Base-by-base conservation (phyloP, 2,329 filamentous ascomycete genomes). In the Penicillium brevicompactum region DNA sequence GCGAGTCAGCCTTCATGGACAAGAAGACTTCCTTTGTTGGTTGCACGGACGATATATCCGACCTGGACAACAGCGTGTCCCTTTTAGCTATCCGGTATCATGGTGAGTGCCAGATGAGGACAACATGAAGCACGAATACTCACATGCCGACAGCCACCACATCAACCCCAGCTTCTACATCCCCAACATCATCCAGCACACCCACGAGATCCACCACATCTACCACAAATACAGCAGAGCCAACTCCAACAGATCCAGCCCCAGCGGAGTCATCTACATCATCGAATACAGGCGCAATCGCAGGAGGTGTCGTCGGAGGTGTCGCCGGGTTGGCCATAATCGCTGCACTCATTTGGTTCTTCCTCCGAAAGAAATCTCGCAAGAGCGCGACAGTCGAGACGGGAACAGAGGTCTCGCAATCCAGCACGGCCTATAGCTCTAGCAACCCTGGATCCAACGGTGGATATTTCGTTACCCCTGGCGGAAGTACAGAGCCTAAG, bases 281-380 rank as follows among this genome's bases (percentile, higher is more conserved):
- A 4, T 53, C 51, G 3, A 21, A 55, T 41, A 51, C 47, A 6
- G 47, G 47, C 5, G 47, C 47, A 5, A 55, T 55, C 46, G 52
- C 56, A 10, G 61, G 61, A 13, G 60, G 61, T 4, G 55, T 63
- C 2, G 54, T 63, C 5, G 60, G 61, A 10, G 61, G 60, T 4
- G 61, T 63, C 9, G 61, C 53, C 8, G 61, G 51, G 1, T 4
- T 61, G 21, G 56, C 55, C 2, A 32, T 63, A 2, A 49, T 63
- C 31, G 22, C 41, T 24, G 58, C 32, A 5, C 38, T 63, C 5
- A 11, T 62, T 13, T 61, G 58, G 55, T 63, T 59, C 21, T n/a
- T 62, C 18, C 27, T 63, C 10, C 58, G 51, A 32, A 42, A 42
- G 11, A 18, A 7, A 6, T 10, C 37, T 27, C 40, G 32, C 1